A percentile compares a stretch with the other conserved stretches of the same genome.
Evolutionary conservation across 495 filamentous ascomycete species (phyloP).

Genomic region (Aeminium ludgeri): DNA sequence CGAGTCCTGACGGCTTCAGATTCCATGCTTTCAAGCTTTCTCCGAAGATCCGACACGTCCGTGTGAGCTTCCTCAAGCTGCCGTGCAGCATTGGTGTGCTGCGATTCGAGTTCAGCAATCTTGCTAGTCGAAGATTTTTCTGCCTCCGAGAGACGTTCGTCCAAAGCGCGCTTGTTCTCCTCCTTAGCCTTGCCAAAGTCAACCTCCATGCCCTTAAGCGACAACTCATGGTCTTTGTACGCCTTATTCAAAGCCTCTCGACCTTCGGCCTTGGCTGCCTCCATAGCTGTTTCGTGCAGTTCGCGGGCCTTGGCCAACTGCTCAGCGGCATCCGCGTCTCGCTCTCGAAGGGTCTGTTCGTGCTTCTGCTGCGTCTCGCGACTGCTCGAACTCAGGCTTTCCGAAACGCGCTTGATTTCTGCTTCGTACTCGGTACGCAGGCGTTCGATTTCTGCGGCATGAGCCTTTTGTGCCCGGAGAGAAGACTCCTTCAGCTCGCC

Average conservation of each 20-base stretch:
- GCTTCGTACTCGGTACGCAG: too few relatives aligned
- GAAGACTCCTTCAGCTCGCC: too few relatives aligned
- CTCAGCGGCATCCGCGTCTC: background rate
- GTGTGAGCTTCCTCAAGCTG: background rate
- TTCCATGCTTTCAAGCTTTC: slow-evolving; percentile 3
- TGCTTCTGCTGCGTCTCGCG: background rate
- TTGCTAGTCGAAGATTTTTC: background rate
- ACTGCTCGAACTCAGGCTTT: too few relatives aligned
- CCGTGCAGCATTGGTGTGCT: background rate
- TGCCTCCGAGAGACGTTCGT: background rate
- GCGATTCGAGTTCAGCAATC: background rate
- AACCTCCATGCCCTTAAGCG: too few relatives aligned
- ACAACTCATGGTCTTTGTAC: background rate
- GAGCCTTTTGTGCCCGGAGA: too few relatives aligned
- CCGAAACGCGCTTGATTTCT: too few relatives aligned
- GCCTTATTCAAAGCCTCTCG: background rate
- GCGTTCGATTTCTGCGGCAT: too few relatives aligned
- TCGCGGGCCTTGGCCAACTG: background rate
- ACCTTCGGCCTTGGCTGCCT: background rate
- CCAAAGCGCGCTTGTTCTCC: background rate
- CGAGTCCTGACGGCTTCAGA: background rate
- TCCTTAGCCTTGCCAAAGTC: background rate
- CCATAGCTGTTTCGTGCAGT: background rate
- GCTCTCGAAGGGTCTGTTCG: background rate
- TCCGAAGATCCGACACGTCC: background rate